Evolutionary conservation across 148 eudicot species (phyloP).

Genomic region (Linanthus parryae): DNA sequence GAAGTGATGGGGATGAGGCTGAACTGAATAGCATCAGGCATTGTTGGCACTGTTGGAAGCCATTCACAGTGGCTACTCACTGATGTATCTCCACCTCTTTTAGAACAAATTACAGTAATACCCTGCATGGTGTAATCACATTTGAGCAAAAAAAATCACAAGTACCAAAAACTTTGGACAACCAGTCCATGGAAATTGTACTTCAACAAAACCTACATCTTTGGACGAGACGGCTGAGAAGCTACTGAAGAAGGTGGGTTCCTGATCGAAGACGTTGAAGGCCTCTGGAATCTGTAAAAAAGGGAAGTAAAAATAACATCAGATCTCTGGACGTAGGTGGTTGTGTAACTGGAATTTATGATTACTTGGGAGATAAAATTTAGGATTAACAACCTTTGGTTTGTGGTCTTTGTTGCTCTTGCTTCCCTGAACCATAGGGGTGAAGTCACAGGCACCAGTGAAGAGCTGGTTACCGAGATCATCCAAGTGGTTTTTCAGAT

Average conservation of each 20-base stretch:
- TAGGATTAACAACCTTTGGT: constrained; percentile 61
- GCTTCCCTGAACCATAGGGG: constrained; percentile 25
- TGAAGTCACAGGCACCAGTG: constrained; percentile 52
- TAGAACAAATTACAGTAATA: constrained; percentile 61
- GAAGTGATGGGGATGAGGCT: constrained; percentile 85
- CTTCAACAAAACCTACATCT: constrained; percentile 43
- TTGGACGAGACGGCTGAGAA: constrained; percentile 45
- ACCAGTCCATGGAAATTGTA: background rate
- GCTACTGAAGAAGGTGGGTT: constrained; percentile 26
- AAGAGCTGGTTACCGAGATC: constrained; percentile 74
- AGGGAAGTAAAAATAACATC: background rate
- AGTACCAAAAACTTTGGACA: background rate
- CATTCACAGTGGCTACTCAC: constrained; percentile 52
- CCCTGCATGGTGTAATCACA: constrained; percentile 37
- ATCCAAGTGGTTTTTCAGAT: constrained; percentile 57
- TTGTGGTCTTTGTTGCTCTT: constrained; percentile 38
- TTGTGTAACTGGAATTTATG: too few species aligned
- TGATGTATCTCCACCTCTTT: constrained; percentile 70
- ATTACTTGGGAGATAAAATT: too few species aligned
- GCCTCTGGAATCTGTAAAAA: constrained; percentile 50
- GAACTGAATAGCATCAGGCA: constrained; percentile 63
- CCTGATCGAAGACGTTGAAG: constrained; percentile 59
- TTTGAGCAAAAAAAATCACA: background rate
- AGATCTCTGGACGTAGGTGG: too few species aligned
- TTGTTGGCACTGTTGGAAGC: constrained; percentile 64